A percentile compares a stretch with the other conserved stretches of the same genome.
These are phyloP conservation scores for Candida dendrica DNA, from an alignment of 805 yeast species.

Conservation along the genomic window DNA sequence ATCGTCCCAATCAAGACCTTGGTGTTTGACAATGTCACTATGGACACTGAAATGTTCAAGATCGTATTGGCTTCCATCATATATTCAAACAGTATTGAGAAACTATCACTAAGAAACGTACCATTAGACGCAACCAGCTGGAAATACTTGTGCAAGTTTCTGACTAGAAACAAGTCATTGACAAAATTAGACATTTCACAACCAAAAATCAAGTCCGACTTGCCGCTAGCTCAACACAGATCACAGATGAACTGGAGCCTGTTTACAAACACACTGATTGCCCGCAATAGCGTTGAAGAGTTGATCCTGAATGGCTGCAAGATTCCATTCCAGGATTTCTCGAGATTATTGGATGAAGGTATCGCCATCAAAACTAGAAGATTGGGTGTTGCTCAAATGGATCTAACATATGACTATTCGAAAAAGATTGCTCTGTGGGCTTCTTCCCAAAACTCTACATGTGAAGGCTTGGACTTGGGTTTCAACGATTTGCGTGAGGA, in stretches of 20 bases:
- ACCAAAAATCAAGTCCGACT: slow-evolving; percentile 33
- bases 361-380: slow-evolving; percentile 45
- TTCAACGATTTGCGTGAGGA: slow-evolving; percentile 57
- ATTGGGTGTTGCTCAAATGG: slow-evolving; percentile 74
- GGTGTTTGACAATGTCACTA: slow-evolving; percentile 69
- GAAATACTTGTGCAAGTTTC: slow-evolving; percentile 70
- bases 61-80: slow-evolving; percentile 65
- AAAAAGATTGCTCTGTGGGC: slow-evolving; percentile 55
- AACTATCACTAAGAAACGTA: slow-evolving; percentile 72
- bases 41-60: slow-evolving; percentile 71
- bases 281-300: slow-evolving; percentile 74
- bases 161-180: slow-evolving; percentile 53
- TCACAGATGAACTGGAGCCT: slow-evolving; percentile 80
- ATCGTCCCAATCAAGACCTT: slow-evolving; percentile 76
- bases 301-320: slow-evolving; percentile 74
- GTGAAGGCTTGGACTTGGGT: slow-evolving; percentile 75
- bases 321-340: slow-evolving; percentile 50
- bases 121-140: slow-evolving; percentile 69
- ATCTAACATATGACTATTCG: slow-evolving; percentile 53
- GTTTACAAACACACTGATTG: slow-evolving; percentile 59
- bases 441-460: slow-evolving; percentile 27
- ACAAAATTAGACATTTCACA: slow-evolving; percentile 67
- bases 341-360: slow-evolving; percentile 48
- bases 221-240: slow-evolving; percentile 35
- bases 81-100: slow-evolving; percentile 59